phyloP scores from a whole-genome alignment of 345 rosid species.

The Diplotaxis tenuifolia region DNA sequence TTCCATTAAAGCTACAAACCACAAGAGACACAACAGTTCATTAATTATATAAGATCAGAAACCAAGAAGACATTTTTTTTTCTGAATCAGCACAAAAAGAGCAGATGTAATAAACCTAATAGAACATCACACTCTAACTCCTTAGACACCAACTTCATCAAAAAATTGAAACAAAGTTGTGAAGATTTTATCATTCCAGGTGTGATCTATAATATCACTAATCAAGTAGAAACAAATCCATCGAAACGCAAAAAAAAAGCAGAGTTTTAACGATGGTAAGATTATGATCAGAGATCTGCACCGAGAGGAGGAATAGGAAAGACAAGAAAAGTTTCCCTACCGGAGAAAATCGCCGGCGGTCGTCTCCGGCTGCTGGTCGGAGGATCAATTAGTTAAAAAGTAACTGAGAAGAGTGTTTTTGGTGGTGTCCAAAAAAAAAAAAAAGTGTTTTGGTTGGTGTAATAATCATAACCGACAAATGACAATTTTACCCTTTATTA shows the following conservation, averaged over 20 bases:
- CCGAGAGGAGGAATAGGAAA: neutral
- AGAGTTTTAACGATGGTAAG: neutral
- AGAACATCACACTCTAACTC: neutral
- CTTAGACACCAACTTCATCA: neutral
- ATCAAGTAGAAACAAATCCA: conserved; percentile 15
- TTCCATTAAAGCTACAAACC: conserved; percentile 55
- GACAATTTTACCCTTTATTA: neutral
- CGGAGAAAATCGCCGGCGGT: conserved; percentile 24
- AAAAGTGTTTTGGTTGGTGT: too few relatives aligned
- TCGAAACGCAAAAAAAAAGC: neutral
- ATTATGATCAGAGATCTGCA: conserved; percentile 17
- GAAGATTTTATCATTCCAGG: neutral
- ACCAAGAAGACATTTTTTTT: neutral
- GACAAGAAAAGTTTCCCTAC: neutral
- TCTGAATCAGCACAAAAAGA: neutral
- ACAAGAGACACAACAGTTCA: conserved; percentile 11
- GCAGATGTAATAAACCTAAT: neutral
- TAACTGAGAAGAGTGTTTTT: conserved; percentile 6
- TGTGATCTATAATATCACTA: conserved; percentile 12
- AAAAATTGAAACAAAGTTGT: neutral
- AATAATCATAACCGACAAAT: neutral
- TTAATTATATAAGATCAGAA: neutral
- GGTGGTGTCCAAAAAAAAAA: too few relatives aligned
- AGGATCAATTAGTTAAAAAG: conserved; percentile 12
- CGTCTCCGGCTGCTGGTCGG: conserved; percentile 21